phyloP scores from a whole-genome alignment of 2,329 filamentous ascomycete species.

The Talaromyces sp. region DNA sequence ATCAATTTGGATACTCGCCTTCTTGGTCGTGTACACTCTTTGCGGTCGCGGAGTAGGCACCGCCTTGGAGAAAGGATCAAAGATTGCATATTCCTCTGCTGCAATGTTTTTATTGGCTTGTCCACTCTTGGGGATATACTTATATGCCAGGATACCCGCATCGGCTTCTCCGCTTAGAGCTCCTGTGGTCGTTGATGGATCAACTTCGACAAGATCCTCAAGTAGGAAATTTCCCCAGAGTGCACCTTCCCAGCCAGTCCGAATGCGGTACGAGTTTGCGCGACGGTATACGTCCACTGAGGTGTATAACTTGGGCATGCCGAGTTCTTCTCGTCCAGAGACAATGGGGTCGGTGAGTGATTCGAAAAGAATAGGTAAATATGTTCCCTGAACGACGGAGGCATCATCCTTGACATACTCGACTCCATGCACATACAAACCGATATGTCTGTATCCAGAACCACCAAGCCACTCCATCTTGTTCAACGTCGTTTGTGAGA shows the following conservation, averaged over 20 bases:
- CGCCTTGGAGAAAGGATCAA: conserved; percentile 31
- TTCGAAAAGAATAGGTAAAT: conserved; percentile 60
- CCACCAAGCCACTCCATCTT: conserved; percentile 63
- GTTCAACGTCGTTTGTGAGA: conserved; percentile 45
- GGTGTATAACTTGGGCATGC: conserved; percentile 61
- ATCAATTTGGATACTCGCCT: conserved; percentile 51
- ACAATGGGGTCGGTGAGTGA: conserved; percentile 60
- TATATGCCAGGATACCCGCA: conserved; percentile 53
- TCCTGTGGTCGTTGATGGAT: conserved; percentile 3
- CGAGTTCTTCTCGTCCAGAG: conserved; percentile 60
- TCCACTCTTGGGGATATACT: conserved; percentile 59
- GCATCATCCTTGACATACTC: conserved; percentile 55
- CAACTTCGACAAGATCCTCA: conserved; percentile 35
- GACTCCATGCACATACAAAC: conserved; percentile 63
- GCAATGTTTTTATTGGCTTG: conserved; percentile 48
- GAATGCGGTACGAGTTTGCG: conserved; percentile 39
- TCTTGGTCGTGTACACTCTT: conserved; percentile 40
- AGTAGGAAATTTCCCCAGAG: conserved; percentile 42
- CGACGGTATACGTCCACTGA: conserved; percentile 48
- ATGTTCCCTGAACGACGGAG: conserved; percentile 51
- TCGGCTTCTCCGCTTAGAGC: conserved; percentile 27
- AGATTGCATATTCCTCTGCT: conserved; percentile 55
- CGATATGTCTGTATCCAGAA: conserved; percentile 57
- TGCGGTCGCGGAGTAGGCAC: background rate
- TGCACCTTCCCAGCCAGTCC: conserved; percentile 45